Evolutionary conservation across 176 grass and related monocot genomes (phyloP).

Genomic region (Cenchrus americanus): DNA sequence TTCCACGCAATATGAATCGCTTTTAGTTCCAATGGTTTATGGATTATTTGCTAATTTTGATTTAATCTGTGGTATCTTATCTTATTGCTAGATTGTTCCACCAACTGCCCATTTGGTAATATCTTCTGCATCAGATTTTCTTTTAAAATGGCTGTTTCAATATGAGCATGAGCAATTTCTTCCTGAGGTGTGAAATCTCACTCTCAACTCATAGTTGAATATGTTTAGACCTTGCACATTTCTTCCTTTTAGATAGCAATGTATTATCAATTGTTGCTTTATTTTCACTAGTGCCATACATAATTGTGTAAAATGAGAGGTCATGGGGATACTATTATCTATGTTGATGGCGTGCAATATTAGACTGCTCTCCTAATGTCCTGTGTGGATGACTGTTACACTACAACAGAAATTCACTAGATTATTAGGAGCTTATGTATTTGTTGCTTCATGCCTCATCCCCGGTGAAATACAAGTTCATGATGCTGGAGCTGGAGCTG

Average conservation of each 20-base stretch:
- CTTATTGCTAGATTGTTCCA: constrained; percentile 67
- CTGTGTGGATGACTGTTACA: background rate
- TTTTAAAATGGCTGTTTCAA: constrained; percentile 83
- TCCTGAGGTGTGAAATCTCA: constrained; percentile 68
- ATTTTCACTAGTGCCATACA: background rate
- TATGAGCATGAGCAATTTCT: constrained; percentile 93
- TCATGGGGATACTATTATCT: background rate
- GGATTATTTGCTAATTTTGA: constrained; percentile 29
- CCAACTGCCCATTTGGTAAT: constrained; percentile 80
- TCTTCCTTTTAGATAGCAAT: background rate
- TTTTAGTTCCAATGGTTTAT: background rate
- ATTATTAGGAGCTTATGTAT: constrained; percentile 25
- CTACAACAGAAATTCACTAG: background rate
- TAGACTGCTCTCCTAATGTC: constrained; percentile 10
- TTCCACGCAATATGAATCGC: too few species aligned
- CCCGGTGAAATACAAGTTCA: constrained; percentile 14
- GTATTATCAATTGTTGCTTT: constrained; percentile 4
- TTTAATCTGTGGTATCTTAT: constrained; percentile 34
- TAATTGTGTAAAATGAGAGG: background rate
- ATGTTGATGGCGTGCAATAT: constrained; percentile 2
- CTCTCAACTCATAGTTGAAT: constrained; percentile 21
- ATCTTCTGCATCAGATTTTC: constrained; percentile 77
- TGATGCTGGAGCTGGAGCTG: background rate
- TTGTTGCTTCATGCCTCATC: constrained; percentile 38
- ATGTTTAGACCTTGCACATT: background rate